Evolutionary conservation across 176 grass and related monocot genomes (phyloP).

Genomic region (Phragmites australis): DNA sequence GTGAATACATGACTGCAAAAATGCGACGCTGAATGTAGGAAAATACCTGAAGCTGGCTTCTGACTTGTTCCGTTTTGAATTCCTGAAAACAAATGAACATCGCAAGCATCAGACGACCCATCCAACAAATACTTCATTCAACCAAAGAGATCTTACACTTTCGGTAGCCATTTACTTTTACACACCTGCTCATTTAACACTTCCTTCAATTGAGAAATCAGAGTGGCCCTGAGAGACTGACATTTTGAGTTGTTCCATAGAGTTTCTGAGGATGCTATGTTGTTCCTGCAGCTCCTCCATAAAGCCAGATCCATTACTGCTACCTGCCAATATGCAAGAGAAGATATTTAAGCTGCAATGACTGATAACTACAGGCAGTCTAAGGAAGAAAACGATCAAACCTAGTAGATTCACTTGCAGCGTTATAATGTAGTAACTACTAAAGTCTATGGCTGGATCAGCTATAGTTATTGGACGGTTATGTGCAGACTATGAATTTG

Average conservation of each 20-base stretch:
- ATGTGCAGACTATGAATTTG: neutral
- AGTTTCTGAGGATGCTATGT: conserved; percentile 59
- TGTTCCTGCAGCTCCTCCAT: conserved; percentile 59
- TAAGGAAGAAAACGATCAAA: neutral
- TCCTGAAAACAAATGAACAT: conserved; percentile 56
- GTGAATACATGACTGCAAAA: conserved; percentile 34
- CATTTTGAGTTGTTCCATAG: conserved; percentile 68
- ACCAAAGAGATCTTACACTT: conserved; percentile 20
- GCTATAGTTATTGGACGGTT: neutral
- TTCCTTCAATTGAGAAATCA: conserved; percentile 70
- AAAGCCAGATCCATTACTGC: conserved; percentile 44
- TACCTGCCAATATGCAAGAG: conserved; percentile 53
- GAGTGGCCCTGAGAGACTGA: conserved; percentile 51
- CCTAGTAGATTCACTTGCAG: neutral
- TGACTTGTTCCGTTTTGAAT: conserved; percentile 56
- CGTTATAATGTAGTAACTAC: neutral
- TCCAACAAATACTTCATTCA: conserved; percentile 12
- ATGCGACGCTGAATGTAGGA: conserved; percentile 5
- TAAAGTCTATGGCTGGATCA: neutral
- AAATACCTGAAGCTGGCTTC: conserved; percentile 72
- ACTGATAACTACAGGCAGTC: neutral
- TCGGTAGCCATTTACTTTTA: conserved; percentile 7
- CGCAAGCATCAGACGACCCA: conserved; percentile 24
- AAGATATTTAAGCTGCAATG: conserved; percentile 14
- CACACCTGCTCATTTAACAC: conserved; percentile 80